These are phyloP conservation scores for Ceratocystis alfenasii DNA, from an alignment of 2,329 filamentous ascomycete species.

Conservation along the genomic window DNA sequence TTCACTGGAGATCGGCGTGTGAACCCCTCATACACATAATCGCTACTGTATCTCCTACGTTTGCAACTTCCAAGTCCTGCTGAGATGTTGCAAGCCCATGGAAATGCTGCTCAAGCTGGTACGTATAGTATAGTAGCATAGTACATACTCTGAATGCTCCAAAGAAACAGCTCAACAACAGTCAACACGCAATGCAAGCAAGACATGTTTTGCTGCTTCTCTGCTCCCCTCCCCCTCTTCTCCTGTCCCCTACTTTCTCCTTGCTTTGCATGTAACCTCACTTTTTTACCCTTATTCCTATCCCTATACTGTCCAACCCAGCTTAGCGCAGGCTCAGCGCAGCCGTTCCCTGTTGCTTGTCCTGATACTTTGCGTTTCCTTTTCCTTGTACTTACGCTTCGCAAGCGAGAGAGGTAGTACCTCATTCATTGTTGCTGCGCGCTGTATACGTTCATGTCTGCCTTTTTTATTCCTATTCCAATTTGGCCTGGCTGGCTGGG, in stretches of 20 bases:
- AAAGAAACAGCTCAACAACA: background rate
- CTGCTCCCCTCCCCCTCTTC: background rate
- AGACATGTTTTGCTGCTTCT: constrained; percentile 3
- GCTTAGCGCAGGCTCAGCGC: background rate
- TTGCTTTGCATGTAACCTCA: constrained; percentile 8
- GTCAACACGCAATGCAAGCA: background rate
- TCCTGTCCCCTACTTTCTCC: constrained; percentile 3
- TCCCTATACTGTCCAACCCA: background rate
- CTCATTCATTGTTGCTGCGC: background rate
- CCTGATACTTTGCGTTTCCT: constrained; percentile 1
- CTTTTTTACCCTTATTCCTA: background rate
- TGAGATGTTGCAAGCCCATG: constrained; percentile 2
- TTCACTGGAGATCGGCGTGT: background rate
- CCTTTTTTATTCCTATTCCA: background rate
- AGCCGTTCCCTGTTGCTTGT: background rate
- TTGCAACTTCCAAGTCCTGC: background rate
- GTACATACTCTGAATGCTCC: too few relatives aligned
- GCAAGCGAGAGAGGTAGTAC: constrained; percentile 13
- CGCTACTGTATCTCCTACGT: background rate
- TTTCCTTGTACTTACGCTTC: background rate
- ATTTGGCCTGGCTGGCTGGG: background rate
- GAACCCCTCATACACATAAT: background rate
- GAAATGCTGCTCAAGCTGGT: constrained; percentile 4
- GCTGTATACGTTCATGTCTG: too few relatives aligned
- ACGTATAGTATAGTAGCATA: background rate